phyloP scores from a whole-genome alignment of 805 yeast species.

The Candida boidinii region DNA sequence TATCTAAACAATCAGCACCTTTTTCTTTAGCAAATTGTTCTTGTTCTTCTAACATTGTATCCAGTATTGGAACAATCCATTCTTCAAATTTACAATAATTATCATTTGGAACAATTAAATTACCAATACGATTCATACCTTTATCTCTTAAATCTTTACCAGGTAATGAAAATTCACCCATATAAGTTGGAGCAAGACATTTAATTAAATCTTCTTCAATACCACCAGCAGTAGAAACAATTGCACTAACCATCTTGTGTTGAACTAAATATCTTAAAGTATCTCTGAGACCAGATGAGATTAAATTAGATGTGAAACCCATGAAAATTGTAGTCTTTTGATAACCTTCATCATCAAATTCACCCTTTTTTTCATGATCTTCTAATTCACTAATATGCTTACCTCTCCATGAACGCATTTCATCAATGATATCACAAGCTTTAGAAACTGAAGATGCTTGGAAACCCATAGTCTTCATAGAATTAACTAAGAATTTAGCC shows the following conservation, averaged over 20 bases:
- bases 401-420: constrained; percentile 94
- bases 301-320: constrained; percentile 95
- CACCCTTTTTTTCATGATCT: constrained; percentile 66
- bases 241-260: constrained; percentile 88
- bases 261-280: constrained; percentile 85
- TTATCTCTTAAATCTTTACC: constrained; percentile 83
- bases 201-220: constrained; percentile 96
- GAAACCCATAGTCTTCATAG: constrained; percentile 95
- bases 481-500: constrained; percentile 68
- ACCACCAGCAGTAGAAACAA: constrained; percentile 98
- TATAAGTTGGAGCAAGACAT: constrained; percentile 90
- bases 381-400: constrained; percentile 56
- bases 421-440: constrained; percentile 88
- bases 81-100: constrained; percentile 97
- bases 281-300: constrained; percentile 90
- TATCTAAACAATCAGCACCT: constrained; percentile 52
- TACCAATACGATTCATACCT: constrained; percentile 98
- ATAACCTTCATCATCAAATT: constrained; percentile 65
- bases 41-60: constrained; percentile 82
- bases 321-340: constrained; percentile 87
- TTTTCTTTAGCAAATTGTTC: constrained; percentile 49
- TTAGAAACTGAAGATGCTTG: constrained; percentile 82
- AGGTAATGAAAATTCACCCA: constrained; percentile 82
- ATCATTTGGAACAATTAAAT: constrained; percentile 93
- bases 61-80: constrained; percentile 95